phyloP scores from a whole-genome alignment of 2,329 filamentous ascomycete species.

The Canariomyces notabilis region DNA sequence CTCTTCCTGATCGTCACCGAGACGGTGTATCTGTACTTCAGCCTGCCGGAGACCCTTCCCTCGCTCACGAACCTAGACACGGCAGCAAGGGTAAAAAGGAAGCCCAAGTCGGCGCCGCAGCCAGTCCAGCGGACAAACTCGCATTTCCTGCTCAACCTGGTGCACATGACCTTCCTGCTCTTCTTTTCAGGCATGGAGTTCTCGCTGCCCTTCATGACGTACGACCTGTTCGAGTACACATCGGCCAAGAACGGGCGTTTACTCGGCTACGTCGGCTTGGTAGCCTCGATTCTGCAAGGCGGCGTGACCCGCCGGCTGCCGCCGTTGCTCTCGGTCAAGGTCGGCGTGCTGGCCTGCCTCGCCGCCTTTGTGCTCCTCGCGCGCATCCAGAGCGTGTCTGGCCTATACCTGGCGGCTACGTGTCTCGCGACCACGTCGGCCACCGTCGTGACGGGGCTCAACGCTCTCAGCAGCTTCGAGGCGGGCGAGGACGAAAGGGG shows the following conservation, averaged over 20 bases:
- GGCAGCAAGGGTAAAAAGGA: slow-evolving; percentile 9
- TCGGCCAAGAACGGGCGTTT: slow-evolving; percentile 77
- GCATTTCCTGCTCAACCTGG: slow-evolving; percentile 72
- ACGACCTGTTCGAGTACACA: slow-evolving; percentile 81
- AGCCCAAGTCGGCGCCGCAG: slow-evolving; percentile 19
- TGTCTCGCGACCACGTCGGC: slow-evolving; percentile 85
- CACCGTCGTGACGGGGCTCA: slow-evolving; percentile 90
- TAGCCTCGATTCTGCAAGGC: slow-evolving; percentile 89
- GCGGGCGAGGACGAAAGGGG: slow-evolving; percentile 75
- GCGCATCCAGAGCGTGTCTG: slow-evolving; percentile 59
- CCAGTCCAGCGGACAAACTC: slow-evolving; percentile 65
- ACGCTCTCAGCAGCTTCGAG: slow-evolving; percentile 87
- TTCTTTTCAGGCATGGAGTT: slow-evolving; percentile 99
- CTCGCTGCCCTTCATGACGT: slow-evolving; percentile 94
- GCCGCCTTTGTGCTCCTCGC: slow-evolving; percentile 76
- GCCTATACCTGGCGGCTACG: slow-evolving; percentile 76
- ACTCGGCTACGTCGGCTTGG: slow-evolving; percentile 83
- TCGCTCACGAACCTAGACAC: slow-evolving; percentile 38
- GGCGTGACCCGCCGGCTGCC: slow-evolving; percentile 82
- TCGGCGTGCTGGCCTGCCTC: slow-evolving; percentile 73
- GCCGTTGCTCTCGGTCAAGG: slow-evolving; percentile 71
- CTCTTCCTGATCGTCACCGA: slow-evolving; percentile 79
- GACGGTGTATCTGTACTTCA: slow-evolving; percentile 79
- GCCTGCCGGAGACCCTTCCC: slow-evolving; percentile 81
- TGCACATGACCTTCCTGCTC: slow-evolving; percentile 86